A percentile compares a stretch with the other conserved stretches of the same genome.
phyloP scores from a whole-genome alignment of 208 protist genomes.

The Leishmania amazonensis region DNA sequence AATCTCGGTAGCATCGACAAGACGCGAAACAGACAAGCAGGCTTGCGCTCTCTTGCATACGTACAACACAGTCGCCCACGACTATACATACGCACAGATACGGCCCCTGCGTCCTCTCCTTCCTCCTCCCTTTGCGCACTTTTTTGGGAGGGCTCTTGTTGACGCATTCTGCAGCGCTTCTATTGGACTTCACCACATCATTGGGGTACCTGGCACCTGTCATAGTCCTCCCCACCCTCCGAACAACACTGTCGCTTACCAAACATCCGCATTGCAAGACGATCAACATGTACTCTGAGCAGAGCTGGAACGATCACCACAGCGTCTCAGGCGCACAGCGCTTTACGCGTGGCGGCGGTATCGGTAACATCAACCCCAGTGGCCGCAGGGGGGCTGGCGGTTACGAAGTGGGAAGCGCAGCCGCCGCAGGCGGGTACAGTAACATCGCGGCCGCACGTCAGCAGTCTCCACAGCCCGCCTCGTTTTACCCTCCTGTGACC shows the following conservation, averaged over 20 bases:
- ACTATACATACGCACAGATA: neutral
- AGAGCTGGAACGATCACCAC: slow-evolving; percentile 35
- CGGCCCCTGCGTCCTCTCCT: neutral
- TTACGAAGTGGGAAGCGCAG: slow-evolving; percentile 13
- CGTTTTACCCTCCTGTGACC: slow-evolving; percentile 29
- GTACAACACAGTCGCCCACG: neutral
- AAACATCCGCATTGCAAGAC: neutral
- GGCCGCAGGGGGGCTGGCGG: slow-evolving; percentile 1
- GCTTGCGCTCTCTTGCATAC: neutral
- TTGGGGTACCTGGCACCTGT: neutral
- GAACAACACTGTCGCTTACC: neutral
- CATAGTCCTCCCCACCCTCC: neutral
- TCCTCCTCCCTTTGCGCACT: neutral
- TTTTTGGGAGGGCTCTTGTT: neutral
- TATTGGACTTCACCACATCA: neutral
- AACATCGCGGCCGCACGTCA: slow-evolving; percentile 22
- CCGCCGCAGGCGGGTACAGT: slow-evolving; percentile 23
- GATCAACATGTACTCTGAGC: slow-evolving; percentile 37
- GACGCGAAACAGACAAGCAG: neutral
- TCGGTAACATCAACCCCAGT: slow-evolving; percentile 1
- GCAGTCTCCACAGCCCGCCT: slow-evolving; percentile 17
- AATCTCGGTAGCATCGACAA: neutral
- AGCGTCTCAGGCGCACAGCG: slow-evolving; percentile 6
- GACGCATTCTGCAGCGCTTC: neutral
- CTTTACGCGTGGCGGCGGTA: slow-evolving; percentile 7